Evolutionary conservation across 768 basidiomycete genomes (phyloP).

Genomic region (Clitopilus hobsonii): DNA sequence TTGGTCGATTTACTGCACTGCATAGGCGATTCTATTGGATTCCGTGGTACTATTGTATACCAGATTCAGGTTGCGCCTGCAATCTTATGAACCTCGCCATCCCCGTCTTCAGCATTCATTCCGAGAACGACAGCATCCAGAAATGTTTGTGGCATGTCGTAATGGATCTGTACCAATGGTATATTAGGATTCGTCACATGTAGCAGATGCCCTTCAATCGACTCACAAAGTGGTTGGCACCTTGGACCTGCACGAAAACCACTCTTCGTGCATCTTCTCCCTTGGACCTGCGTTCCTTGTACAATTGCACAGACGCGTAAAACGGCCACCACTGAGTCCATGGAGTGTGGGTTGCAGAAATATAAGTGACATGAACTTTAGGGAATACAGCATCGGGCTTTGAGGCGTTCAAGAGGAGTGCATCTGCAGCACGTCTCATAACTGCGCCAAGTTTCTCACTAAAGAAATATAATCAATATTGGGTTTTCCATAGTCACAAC

Average conservation of each 20-base stretch:
- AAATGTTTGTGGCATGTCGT: constrained; percentile 7
- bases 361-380: constrained; percentile 13
- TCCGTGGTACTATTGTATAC: neutral
- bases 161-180: constrained; percentile 12
- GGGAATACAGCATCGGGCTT: constrained; percentile 13
- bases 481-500: no score
- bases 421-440: constrained; percentile 13
- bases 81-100: neutral
- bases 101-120: neutral
- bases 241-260: constrained; percentile 17
- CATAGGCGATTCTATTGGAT: no score
- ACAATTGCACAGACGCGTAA: constrained; percentile 11
- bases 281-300: constrained; percentile 12
- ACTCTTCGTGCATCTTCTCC: constrained; percentile 17
- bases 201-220: no score
- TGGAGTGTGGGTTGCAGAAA: constrained; percentile 15
- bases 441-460: constrained; percentile 12
- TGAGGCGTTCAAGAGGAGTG: neutral
- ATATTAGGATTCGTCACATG: no score
- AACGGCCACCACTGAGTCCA: constrained; percentile 21
- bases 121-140: constrained; percentile 6
- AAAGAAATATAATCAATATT: no score
- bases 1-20: no score
- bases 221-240: constrained; percentile 33
- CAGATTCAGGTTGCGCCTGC: neutral